Percentiles rank a stretch among this genome's conserved stretches.
These are phyloP conservation scores for Vaccinium macrocarpon DNA, from an alignment of 148 eudicot species.

Conservation along the genomic window DNA sequence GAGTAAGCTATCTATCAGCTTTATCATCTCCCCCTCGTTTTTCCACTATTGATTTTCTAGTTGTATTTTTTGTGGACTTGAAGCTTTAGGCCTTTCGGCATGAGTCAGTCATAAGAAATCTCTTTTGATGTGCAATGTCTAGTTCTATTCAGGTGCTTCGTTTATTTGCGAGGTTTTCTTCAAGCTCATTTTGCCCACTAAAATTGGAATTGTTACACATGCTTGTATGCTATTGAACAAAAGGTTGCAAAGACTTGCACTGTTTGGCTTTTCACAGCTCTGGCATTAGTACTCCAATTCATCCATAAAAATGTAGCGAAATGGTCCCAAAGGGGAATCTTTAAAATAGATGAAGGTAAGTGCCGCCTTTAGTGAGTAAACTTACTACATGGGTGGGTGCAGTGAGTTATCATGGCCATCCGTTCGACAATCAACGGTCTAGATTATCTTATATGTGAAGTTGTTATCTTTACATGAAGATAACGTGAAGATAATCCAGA, in stretches of 20 bases:
- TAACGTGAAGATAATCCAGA: too few species aligned
- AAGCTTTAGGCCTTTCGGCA: not conserved
- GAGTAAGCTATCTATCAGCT: conserved; percentile 30
- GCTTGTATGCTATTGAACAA: not conserved
- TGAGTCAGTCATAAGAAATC: conserved; percentile 9
- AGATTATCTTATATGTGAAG: too few species aligned
- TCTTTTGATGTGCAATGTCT: conserved; percentile 11
- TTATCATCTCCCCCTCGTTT: not conserved
- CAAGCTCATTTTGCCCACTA: not conserved
- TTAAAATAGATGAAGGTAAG: not conserved
- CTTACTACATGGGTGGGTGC: too few species aligned
- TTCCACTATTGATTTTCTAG: not conserved
- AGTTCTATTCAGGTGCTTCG: not conserved
- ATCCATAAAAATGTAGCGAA: not conserved
- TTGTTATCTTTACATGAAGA: too few species aligned
- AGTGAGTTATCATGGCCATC: too few species aligned
- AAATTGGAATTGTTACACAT: not conserved
- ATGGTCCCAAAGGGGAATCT: not conserved
- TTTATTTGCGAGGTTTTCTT: not conserved
- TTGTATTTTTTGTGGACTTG: not conserved
- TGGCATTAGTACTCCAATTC: not conserved
- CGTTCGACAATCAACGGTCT: too few species aligned
- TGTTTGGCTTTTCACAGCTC: not conserved
- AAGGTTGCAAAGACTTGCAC: not conserved
- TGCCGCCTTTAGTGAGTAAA: too few species aligned